Conservation (phyloP, 257 asterid genomes). For the Fraxinus anomala region DNA sequence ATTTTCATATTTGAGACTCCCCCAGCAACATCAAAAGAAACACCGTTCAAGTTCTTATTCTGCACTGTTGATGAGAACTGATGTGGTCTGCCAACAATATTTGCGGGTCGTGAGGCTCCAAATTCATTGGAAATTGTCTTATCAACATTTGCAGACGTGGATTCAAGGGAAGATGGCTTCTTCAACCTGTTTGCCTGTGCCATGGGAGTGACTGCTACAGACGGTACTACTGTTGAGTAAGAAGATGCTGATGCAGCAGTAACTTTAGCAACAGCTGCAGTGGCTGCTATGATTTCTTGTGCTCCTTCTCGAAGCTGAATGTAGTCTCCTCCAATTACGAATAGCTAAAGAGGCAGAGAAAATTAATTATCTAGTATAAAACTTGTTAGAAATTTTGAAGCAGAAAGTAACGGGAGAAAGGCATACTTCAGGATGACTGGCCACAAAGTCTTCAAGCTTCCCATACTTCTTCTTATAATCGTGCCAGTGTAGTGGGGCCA, state of each 20-base stretch:
- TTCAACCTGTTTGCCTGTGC: constrained; percentile 68
- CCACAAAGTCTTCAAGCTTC: constrained; percentile 83
- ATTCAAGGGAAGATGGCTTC: constrained; percentile 47
- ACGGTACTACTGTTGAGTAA: constrained; percentile 59
- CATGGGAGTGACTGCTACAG: constrained; percentile 93
- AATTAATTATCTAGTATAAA: not conserved
- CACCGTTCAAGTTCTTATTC: constrained; percentile 46
- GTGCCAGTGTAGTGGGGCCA: constrained; percentile 87
- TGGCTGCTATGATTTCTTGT: constrained; percentile 78
- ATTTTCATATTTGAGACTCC: constrained; percentile 61
- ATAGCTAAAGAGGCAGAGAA: constrained; percentile 46
- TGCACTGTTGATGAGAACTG: constrained; percentile 34
- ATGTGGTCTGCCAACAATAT: constrained; percentile 36
- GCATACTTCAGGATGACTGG: constrained; percentile 79
- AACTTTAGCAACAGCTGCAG: constrained; percentile 88
- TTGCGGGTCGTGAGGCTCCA: not conserved
- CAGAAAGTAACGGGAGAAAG: not conserved
- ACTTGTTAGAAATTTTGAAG: not conserved
- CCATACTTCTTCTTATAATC: constrained; percentile 86
- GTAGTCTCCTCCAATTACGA: constrained; percentile 74
- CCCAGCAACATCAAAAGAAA: constrained; percentile 37
- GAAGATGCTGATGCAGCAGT: constrained; percentile 58
- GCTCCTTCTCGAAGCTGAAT: constrained; percentile 95
- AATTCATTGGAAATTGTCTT: not conserved
- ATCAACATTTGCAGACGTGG: constrained; percentile 36